These are phyloP conservation scores for Phytopythium delawarense DNA, from an alignment of 352 stramenopile species.

Conservation along the genomic window DNA sequence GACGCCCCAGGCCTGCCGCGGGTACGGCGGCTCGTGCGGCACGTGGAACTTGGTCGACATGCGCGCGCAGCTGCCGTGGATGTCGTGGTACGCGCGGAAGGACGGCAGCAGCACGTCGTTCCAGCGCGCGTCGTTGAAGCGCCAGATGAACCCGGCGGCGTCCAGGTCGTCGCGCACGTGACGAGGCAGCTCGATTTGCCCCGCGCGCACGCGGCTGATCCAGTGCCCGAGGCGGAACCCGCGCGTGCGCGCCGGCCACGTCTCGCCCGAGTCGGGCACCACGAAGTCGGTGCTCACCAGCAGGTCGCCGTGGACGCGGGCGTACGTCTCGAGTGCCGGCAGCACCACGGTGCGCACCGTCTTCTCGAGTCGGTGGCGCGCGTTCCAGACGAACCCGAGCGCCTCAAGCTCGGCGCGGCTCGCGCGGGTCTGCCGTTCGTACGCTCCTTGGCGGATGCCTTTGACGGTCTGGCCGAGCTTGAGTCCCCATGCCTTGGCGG, in stretches of 20 bases:
- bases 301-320: conserved; percentile 34
- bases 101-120: conserved; percentile 58
- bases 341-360: conserved; percentile 50
- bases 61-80: conserved; percentile 52
- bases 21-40: conserved; percentile 51
- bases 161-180: conserved; percentile 51
- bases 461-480: conserved; percentile 90
- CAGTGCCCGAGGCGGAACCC: conserved; percentile 70
- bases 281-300: conserved; percentile 70
- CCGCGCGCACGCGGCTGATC: conserved; percentile 60
- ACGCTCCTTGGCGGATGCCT: conserved; percentile 86
- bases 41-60: conserved; percentile 81
- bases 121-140: conserved; percentile 70
- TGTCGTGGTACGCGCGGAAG: conserved; percentile 51
- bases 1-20: conserved; percentile 50
- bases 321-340: conserved; percentile 50
- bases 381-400: conserved; percentile 93
- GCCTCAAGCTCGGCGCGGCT: conserved; percentile 70
- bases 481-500: conserved; percentile 75
- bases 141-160: conserved; percentile 62
- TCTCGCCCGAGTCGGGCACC: conserved; percentile 44
- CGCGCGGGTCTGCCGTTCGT: conserved; percentile 71
- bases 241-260: conserved; percentile 47
- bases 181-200: conserved; percentile 34
- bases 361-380: conserved; percentile 54